Percentiles rank a stretch among this genome's conserved stretches.
Conservation (phyloP, 1,284 basidiomycete species). For the Leucoagaricus sp. region DNA sequence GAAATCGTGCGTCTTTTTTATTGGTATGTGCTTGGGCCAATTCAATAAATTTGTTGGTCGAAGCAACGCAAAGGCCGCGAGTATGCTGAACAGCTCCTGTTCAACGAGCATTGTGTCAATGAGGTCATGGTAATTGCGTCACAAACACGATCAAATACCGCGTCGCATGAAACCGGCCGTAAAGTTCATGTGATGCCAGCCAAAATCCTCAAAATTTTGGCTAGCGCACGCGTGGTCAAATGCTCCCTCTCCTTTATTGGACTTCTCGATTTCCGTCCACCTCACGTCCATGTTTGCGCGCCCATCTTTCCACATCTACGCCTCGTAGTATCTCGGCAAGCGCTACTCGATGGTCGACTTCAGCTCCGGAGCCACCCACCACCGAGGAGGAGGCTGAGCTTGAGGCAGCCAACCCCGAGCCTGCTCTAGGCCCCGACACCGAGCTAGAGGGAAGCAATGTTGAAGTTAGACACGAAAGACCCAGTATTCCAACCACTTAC, state of each 20-base stretch:
- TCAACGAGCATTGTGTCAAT: slow-evolving; percentile 19
- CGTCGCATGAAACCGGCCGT: slow-evolving; percentile 21
- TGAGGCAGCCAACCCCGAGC: slow-evolving; percentile 17
- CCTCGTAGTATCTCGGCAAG: slow-evolving; percentile 32
- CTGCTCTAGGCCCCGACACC: slow-evolving; percentile 15
- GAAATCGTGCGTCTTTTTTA: slow-evolving; percentile 48
- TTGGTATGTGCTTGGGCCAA: slow-evolving; percentile 38
- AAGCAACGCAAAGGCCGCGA: slow-evolving; percentile 59
- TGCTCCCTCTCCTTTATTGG: slow-evolving; percentile 16
- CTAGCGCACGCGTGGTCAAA: not conserved
- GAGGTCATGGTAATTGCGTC: not conserved
- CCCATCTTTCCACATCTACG: slow-evolving; percentile 12
- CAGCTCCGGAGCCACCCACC: slow-evolving; percentile 28
- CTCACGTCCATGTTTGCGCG: slow-evolving; percentile 10
- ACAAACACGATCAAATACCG: not conserved
- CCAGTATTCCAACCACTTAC: slow-evolving; percentile 23
- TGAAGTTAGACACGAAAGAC: slow-evolving; percentile 10
- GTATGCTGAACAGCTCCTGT: slow-evolving; percentile 41
- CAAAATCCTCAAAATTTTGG: slow-evolving; percentile 12
- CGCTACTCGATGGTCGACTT: slow-evolving; percentile 21
- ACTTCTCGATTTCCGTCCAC: not conserved
- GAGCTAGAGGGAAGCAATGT: slow-evolving; percentile 21
- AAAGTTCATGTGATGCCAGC: slow-evolving; percentile 25
- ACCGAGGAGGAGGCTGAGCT: slow-evolving; percentile 23
- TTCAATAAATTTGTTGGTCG: slow-evolving; percentile 40